These are phyloP conservation scores for Chrysoporthe cubensis DNA, from an alignment of 2,329 filamentous ascomycete species.

Conservation along the genomic window DNA sequence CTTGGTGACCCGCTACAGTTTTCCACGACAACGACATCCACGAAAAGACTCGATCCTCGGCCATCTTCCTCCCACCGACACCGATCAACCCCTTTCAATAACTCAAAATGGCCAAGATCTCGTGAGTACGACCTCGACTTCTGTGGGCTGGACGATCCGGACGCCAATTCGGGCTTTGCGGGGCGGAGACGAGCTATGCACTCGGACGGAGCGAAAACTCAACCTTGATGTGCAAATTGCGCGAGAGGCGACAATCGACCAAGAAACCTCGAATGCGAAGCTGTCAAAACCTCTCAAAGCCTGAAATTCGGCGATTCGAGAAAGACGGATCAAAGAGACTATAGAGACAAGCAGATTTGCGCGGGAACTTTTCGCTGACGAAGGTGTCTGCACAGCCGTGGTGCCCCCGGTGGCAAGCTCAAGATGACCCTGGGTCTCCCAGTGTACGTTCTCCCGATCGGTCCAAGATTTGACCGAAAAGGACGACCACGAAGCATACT, in stretches of 20 bases:
- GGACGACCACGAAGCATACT: conserved; percentile 18
- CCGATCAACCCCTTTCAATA: conserved; percentile 24
- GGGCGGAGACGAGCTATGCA: not conserved
- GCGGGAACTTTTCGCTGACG: conserved; percentile 38
- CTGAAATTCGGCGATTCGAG: conserved; percentile 12
- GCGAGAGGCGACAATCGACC: conserved; percentile 1
- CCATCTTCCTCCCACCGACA: conserved; percentile 27
- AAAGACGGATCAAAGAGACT: conserved; percentile 7
- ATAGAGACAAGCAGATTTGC: not conserved
- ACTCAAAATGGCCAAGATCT: conserved; percentile 31
- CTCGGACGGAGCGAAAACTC: not conserved
- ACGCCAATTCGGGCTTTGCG: conserved; percentile 27
- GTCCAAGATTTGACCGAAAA: conserved; percentile 21
- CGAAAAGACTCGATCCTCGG: conserved; percentile 26
- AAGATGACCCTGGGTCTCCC: conserved; percentile 99
- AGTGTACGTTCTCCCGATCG: conserved; percentile 72
- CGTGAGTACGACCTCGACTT: conserved; percentile 23
- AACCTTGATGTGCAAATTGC: conserved; percentile 13
- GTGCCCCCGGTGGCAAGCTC: conserved; percentile 99
- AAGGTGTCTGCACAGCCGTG: conserved; percentile 59
- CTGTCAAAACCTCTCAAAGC: conserved; percentile 17
- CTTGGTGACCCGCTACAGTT: conserved; percentile 18
- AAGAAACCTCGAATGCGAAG: not conserved
- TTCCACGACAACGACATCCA: conserved; percentile 23
- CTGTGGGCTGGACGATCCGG: not conserved